Evolutionary conservation across 2,329 filamentous ascomycete species (phyloP), one percentile per base, ranked within the genome.

Genomic region (Fusarium newnesense): DNA sequence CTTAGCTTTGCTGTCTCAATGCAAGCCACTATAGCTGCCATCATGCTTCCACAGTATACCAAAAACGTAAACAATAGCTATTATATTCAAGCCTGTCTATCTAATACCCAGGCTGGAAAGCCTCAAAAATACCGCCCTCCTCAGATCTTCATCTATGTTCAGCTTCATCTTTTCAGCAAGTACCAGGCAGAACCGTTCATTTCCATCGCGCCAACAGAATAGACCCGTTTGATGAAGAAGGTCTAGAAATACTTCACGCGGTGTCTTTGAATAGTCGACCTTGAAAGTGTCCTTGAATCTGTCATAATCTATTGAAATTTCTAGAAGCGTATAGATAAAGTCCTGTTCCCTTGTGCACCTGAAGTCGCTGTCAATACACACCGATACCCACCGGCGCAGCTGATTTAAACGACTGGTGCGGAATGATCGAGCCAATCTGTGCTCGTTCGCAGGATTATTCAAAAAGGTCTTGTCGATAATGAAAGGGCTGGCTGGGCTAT

Each of bases 111-210:
- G 2, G 4, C 30, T 21, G 10, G 37, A 7, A 39, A 39, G n/a
- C 28, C 24, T 26, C 10, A 19, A 2, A 44, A 5, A 47, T 16
- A 54, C 19, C 12, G 11, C 7, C 11, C 19, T 28, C 7, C 15
- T 30, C 10, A 50, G 15, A n/a, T 28, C 37, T 10, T 60, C 34
- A 19, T 60, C 44, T 8, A n/a, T 42, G 2, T 18, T 2, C 5
- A 50, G 13, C 0, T 39, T 30, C 44, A 50, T 50, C 28, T 7
- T 60, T 13, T 39, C 10, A 2, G 43, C 57, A 18, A 40, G 11
- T 5, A 4, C 2, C 5, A 28, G 36, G 16, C 19, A 40, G 0
- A 7, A 11, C 4, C 9, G 12, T 10, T 12, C 9, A 4, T 26
- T 7, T 18, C 16, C 16, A 15, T 9, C 7, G 24, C 13, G 16